Conservation (phyloP, 2,329 filamentous ascomycete genomes). For the Neopestalotiopsis sp. region DNA sequence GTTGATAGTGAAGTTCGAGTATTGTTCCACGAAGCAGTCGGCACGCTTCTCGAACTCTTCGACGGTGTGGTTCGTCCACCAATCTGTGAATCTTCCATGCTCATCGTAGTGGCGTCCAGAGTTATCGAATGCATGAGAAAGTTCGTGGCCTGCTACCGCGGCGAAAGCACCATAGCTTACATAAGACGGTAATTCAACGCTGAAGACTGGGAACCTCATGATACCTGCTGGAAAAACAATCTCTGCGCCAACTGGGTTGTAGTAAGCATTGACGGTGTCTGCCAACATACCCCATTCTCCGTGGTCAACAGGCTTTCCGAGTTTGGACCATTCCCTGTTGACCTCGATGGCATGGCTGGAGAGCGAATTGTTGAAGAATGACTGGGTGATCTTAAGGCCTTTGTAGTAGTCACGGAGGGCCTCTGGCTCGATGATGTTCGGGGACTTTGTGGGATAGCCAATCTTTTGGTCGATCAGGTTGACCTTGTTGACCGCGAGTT, state of each 20-base stretch:
- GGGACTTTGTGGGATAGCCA: conserved; percentile 65
- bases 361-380: conserved; percentile 62
- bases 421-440: conserved; percentile 61
- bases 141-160: conserved; percentile 66
- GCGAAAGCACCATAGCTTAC: conserved; percentile 66
- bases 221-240: conserved; percentile 71
- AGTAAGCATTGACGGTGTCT: conserved; percentile 66
- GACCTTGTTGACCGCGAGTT: conserved; percentile 65
- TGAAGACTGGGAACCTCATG: conserved; percentile 68
- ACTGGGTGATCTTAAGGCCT: conserved; percentile 51
- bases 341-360: conserved; percentile 52
- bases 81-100: conserved; percentile 66
- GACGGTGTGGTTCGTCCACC: conserved; percentile 66
- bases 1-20: conserved; percentile 60
- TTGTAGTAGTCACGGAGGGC: conserved; percentile 59
- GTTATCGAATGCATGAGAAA: conserved; percentile 71
- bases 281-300: conserved; percentile 66
- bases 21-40: conserved; percentile 67
- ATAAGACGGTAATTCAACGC: conserved; percentile 57
- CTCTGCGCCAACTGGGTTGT: conserved; percentile 60
- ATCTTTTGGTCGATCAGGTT: conserved; percentile 69
- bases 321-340: conserved; percentile 55
- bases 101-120: conserved; percentile 67
- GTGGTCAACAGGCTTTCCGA: conserved; percentile 64
- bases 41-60: conserved; percentile 61